phyloP scores from a whole-genome alignment of 768 basidiomycete genomes.

The Coprinellus micaceus region DNA sequence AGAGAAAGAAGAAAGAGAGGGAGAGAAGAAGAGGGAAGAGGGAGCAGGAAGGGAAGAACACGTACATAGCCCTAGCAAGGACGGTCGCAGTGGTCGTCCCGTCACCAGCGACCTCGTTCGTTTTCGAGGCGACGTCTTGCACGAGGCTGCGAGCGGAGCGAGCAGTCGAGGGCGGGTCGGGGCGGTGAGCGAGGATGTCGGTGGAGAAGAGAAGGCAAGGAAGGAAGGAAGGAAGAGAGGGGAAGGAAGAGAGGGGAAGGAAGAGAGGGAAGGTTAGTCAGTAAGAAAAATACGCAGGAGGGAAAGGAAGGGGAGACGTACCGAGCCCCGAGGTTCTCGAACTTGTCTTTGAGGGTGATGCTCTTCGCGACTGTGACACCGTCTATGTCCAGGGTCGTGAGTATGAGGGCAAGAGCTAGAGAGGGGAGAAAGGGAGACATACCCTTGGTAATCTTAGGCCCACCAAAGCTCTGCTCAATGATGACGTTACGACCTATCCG shows the following conservation, averaged over 20 bases:
- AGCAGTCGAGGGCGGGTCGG: background rate
- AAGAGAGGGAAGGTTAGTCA: background rate
- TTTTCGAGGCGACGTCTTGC: constrained; percentile 94
- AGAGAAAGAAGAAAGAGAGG: too few species aligned
- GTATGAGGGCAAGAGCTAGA: constrained; percentile 6
- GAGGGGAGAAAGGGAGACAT: constrained; percentile 15
- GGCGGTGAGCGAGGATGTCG: background rate
- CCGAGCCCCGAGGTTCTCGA: constrained; percentile 98
- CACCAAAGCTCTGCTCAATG: constrained; percentile 89
- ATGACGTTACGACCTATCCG: constrained; percentile 89
- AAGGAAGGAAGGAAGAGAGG: too few species aligned
- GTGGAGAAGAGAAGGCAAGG: too few species aligned
- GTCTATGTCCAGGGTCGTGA: constrained; percentile 43
- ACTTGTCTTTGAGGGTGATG: constrained; percentile 93
- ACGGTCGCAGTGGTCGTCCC: constrained; percentile 98
- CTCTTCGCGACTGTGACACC: constrained; percentile 98
- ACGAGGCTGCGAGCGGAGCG: too few species aligned
- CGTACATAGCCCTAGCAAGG: constrained; percentile 80
- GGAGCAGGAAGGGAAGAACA: too few species aligned
- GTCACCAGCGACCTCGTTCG: constrained; percentile 95
- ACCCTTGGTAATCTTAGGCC: constrained; percentile 97
- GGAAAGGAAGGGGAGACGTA: constrained; percentile 36
- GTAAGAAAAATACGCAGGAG: background rate
- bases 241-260: too few species aligned
- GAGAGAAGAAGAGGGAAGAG: too few species aligned